phyloP scores from a whole-genome alignment of 169 alveolate genomes.

The Plasmodium ovale region DNA sequence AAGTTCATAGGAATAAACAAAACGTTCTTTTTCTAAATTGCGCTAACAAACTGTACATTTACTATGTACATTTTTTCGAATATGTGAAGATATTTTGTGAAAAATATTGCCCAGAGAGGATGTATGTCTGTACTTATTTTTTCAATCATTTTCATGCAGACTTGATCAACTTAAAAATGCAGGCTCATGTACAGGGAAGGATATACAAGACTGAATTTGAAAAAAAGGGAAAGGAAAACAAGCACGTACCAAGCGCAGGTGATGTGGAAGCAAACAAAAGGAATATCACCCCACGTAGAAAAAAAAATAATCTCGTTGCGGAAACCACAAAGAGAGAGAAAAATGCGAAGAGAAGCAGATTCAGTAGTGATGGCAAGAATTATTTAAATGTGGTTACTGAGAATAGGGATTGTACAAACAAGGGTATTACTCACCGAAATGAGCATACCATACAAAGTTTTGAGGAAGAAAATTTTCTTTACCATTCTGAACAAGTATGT shows the following conservation, averaged over 20 bases:
- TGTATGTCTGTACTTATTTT: constrained; percentile 38
- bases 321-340: not conserved
- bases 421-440: not conserved
- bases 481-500: not conserved
- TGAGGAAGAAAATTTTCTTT: not conserved
- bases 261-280: not conserved
- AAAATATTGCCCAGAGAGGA: constrained; percentile 15
- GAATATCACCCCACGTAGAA: not conserved
- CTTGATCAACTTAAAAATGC: constrained; percentile 44
- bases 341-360: not conserved
- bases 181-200: constrained; percentile 12
- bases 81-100: constrained; percentile 54
- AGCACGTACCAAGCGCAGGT: not conserved
- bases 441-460: not conserved
- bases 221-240: constrained; percentile 5
- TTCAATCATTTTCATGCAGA: constrained; percentile 41
- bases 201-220: constrained; percentile 1
- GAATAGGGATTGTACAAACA: not conserved
- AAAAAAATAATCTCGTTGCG: not conserved
- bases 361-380: not conserved
- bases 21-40: constrained; percentile 59
- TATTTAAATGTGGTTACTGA: not conserved
- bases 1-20: constrained; percentile 26
- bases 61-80: constrained; percentile 52
- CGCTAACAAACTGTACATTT: constrained; percentile 45